Evolutionary conservation across 495 filamentous ascomycete species (phyloP).

Genomic region (Wilcoxina mikolae): DNA sequence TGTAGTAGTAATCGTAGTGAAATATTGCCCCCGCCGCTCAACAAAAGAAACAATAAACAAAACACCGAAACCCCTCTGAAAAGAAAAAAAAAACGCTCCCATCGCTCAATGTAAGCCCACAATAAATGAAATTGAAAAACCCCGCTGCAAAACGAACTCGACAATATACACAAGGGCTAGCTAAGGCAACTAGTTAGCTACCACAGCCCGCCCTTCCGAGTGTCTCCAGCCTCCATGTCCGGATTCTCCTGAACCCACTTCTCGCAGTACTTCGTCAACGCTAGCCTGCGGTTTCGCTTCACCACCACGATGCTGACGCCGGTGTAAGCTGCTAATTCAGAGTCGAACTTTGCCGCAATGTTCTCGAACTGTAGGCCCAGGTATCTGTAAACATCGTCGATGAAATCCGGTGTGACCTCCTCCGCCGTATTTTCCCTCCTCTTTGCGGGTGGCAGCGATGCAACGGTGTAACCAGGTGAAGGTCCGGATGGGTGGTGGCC

Average conservation of each 20-base stretch:
- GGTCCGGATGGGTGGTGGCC: constrained; percentile 16
- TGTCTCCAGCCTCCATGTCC: constrained; percentile 23
- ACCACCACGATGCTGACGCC: constrained; percentile 15
- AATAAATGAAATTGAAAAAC: neutral
- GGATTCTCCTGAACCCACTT: constrained; percentile 26
- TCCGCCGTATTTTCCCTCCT: constrained; percentile 15
- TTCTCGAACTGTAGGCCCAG: constrained; percentile 24
- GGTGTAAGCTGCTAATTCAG: constrained; percentile 21
- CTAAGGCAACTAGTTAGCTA: constrained; percentile 3
- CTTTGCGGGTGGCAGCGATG: constrained; percentile 24
- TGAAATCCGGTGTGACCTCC: constrained; percentile 24
- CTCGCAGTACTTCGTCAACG: constrained; percentile 24
- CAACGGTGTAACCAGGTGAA: constrained; percentile 27
- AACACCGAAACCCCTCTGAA: neutral
- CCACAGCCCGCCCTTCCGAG: constrained; percentile 26
- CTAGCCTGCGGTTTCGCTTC: constrained; percentile 17
- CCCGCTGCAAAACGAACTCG: neutral
- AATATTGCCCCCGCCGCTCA: no score
- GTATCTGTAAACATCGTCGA: constrained; percentile 23
- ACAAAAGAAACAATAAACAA: neutral
- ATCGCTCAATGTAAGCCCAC: neutral
- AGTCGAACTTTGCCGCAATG: constrained; percentile 24
- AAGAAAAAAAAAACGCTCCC: no score
- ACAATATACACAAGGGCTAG: neutral
- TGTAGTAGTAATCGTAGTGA: no score